Base-by-base conservation (phyloP, 2,329 filamentous ascomycete genomes). In the Calonectria pteridis region DNA sequence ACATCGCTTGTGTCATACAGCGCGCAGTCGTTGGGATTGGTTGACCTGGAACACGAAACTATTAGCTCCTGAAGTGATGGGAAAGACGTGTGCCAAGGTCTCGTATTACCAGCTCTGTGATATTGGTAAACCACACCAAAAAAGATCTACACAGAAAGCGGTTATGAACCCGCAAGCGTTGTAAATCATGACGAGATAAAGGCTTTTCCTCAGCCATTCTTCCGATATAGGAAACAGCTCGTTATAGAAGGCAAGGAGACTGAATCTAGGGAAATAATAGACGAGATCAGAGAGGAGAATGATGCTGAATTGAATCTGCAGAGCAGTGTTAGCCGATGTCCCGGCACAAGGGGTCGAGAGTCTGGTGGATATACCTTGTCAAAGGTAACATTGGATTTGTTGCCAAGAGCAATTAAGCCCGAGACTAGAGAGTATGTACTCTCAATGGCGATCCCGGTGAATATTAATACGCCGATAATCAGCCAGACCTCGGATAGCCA, bases 401-500 rank as follows among this genome's bases (percentile, higher is more conserved):
- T 9, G 23, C 55, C 55, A 18, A 62, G 9, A 9, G 2, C 6
- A 2, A 13, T 6, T n/a, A 37, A 28, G 23, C 55, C 55, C 2
- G 16, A 6, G 14, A 10, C 35, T 4, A 62, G 35, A 16, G 23
- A 23, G n/a, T 62, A 62, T 0, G 13, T 28, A 14, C 33, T 62
- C 2, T 4, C 16, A 28, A 28, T 5, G 10, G 40, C 55, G 23
- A 28, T 23, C 4, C 7, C 23, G 14, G 9, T 62, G n/a, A 28
- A 62, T 3, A 62, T 28, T 7, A 40, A 10, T 40, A 62, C 55
- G 5, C 55, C 35, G 18, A 40, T 62, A 26, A 20, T 28, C 2
- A 62, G 55, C 55, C 55, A 62, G n/a, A 62, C 33, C 26, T 62
- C 55, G 4, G 55, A 62, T 28, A 62, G 5, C 55, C 55, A 62